Percentiles rank a stretch among this genome's conserved stretches.
phyloP scores from a whole-genome alignment of 2,329 filamentous ascomycete species.

The Thelonectria olida region DNA sequence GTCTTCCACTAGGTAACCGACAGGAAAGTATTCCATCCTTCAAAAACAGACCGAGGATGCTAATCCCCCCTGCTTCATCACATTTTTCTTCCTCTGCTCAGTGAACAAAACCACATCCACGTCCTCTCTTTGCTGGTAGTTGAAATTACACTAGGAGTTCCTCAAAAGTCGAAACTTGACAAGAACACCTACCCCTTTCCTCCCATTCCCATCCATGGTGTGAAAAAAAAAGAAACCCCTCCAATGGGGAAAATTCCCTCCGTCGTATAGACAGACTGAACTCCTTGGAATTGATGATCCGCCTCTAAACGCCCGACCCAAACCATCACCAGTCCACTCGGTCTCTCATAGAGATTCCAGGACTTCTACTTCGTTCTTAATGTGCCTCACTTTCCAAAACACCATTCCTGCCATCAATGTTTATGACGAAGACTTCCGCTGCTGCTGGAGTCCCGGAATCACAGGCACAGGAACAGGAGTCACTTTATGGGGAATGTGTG shows the following conservation, averaged over 20 bases:
- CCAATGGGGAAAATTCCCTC: constrained; percentile 5
- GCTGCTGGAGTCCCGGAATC: constrained; percentile 51
- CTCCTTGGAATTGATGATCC: constrained; percentile 27
- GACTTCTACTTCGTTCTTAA: background rate
- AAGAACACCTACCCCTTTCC: constrained; percentile 16
- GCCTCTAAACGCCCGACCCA: constrained; percentile 39
- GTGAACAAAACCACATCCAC: background rate
- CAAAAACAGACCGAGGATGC: background rate
- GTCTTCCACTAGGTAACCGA: background rate
- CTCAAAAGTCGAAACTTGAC: constrained; percentile 9
- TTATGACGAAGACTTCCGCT: constrained; percentile 41
- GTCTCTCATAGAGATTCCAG: background rate
- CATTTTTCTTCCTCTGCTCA: constrained; percentile 12
- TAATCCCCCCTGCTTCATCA: background rate
- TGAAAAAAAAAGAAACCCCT: constrained; percentile 10
- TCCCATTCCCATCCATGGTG: constrained; percentile 11
- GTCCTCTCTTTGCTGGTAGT: constrained; percentile 4
- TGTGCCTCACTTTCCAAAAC: constrained; percentile 19
- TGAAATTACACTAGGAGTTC: constrained; percentile 17
- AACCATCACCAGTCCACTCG: constrained; percentile 7
- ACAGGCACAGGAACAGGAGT: constrained; percentile 55
- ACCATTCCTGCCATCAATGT: background rate
- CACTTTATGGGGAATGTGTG: constrained; percentile 51
- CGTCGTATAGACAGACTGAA: constrained; percentile 14
- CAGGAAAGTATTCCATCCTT: background rate